A percentile compares a stretch with the other conserved stretches of the same genome.
These are phyloP conservation scores for Chaetomium sp. DNA, from an alignment of 2,329 filamentous ascomycete genomes.

Conservation along the genomic window DNA sequence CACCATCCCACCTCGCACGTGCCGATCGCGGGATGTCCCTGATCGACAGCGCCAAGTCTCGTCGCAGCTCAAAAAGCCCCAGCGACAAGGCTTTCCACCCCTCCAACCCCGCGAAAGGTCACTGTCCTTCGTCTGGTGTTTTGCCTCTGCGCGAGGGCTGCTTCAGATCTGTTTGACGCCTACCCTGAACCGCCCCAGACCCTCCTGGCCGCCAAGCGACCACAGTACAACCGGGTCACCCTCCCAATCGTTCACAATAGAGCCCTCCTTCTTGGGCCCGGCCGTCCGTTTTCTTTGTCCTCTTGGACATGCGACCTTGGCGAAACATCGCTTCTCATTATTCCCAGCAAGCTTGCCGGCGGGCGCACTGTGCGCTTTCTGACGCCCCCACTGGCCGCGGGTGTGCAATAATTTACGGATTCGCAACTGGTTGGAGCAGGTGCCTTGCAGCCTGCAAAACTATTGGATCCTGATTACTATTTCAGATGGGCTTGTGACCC, in stretches of 20 bases:
- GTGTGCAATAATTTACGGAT: too few relatives aligned
- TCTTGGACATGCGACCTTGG: neutral
- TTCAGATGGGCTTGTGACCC: too few relatives aligned
- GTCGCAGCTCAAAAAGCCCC: neutral
- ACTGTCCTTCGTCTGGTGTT: neutral
- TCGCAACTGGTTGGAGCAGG: too few relatives aligned
- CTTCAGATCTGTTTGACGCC: constrained; percentile 12
- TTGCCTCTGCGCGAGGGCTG: neutral
- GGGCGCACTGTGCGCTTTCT: constrained; percentile 9
- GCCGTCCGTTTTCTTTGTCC: neutral
- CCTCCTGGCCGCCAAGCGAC: neutral
- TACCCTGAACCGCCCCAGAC: neutral
- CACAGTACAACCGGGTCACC: neutral
- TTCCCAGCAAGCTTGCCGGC: neutral
- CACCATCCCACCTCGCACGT: neutral
- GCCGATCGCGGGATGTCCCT: constrained; percentile 4
- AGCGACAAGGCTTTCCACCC: neutral
- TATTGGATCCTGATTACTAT: too few relatives aligned
- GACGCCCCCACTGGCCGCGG: too few relatives aligned
- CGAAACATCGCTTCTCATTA: neutral
- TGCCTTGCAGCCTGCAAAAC: too few relatives aligned
- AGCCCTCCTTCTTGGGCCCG: neutral
- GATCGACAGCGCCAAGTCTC: constrained; percentile 8
- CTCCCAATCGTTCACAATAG: neutral
- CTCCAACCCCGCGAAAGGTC: neutral